Conservation (phyloP, 306 rosid genomes). For the Geum urbanum region DNA sequence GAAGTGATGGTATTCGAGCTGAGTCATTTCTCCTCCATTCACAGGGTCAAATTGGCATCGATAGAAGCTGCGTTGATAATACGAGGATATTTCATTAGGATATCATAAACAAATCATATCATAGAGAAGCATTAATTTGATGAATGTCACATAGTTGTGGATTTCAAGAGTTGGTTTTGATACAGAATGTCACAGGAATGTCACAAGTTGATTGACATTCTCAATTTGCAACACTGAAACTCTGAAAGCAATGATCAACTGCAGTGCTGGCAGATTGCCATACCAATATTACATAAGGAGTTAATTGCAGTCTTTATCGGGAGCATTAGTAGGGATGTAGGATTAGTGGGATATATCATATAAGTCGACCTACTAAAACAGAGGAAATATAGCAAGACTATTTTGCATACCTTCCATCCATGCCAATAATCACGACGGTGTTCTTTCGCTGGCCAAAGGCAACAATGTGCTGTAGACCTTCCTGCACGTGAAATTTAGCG, state of each 20-base stretch:
- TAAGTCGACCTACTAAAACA: background rate
- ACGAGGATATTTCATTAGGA: background rate
- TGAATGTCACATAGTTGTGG: background rate
- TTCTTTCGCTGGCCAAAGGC: conserved; percentile 74
- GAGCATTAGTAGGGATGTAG: background rate
- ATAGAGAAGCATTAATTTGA: background rate
- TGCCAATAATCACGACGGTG: conserved; percentile 65
- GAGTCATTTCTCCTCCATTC: conserved; percentile 72
- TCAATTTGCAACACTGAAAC: too few species aligned
- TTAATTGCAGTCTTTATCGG: background rate
- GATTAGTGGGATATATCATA: background rate
- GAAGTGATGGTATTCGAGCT: conserved; percentile 61
- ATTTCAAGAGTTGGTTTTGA: too few species aligned
- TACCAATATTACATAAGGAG: background rate
- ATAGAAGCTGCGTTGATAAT: conserved; percentile 55
- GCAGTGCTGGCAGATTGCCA: background rate
- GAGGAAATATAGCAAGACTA: background rate
- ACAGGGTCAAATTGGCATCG: conserved; percentile 61
- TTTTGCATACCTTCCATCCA: conserved; percentile 70
- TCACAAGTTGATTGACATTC: too few species aligned
- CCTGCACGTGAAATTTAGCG: conserved; percentile 1
- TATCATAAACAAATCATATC: background rate
- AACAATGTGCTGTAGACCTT: conserved; percentile 45
- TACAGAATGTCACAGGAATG: too few species aligned
- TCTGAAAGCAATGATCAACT: too few species aligned